Evolutionary conservation across 352 stramenopile genomes (phyloP), one percentile per base, ranked within the genome.

Genomic region (Blastocystis sp.): DNA sequence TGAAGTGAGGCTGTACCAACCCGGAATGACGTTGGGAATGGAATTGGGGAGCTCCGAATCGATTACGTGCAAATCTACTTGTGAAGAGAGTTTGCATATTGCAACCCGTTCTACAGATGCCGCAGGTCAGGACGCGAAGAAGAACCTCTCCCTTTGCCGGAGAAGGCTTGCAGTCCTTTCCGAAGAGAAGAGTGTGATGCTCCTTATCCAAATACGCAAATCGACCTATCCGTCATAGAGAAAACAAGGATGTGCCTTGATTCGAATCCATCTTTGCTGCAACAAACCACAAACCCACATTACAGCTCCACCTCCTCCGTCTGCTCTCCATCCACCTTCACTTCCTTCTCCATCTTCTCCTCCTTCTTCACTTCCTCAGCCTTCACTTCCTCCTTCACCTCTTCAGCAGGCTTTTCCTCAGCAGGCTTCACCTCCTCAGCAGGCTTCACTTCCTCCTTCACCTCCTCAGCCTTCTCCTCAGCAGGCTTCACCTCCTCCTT

Each of bases 31-130:
- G 52, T 87, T 79, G n/a, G 38, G 28, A 7, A 74, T 81, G 14
- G 77, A 62, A 64, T 87, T 56, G 9, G 62, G 62, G 62, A 87
- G 65, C 65, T 87, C 77, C 17, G 52, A 41, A n/a, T 87, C 77
- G 28, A 87, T 78, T n/a, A 87, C 65, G 34, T 87, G 77, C 10
- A 87, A 60, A 87, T 87, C 77, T 81, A 45, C 17, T n/a, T 19
- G 23, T 62, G 21, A 66, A 10, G 4, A 5, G 4, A 5, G 17
- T 40, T 34, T 10, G 28, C 23, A 43, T 67, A 2, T 45, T 48
- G 43, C 17, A 45, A 81, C 71, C 71, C 45, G 77, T 87, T 45
- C 77, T 59, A 38, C 77, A 87, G 2, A 87, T 78, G 10, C 77
- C 77, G 41, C 77, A 87, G 0, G 77, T 77, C 62, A 77, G 40